Conservation (phyloP, 2,329 filamentous ascomycete species). For the Beauveria varroae region DNA sequence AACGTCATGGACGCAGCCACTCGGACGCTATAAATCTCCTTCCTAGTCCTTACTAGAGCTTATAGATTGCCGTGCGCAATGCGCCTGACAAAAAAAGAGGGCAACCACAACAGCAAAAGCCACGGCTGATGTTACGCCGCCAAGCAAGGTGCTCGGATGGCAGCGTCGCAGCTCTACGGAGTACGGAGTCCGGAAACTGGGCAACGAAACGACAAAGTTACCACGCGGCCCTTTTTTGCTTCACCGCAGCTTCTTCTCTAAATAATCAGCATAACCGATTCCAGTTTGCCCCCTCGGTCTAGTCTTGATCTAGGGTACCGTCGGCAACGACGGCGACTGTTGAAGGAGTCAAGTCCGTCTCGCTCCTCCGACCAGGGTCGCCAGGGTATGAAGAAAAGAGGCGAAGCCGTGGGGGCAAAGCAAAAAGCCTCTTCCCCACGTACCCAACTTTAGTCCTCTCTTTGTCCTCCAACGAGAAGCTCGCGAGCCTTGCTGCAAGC, state of each 20-base stretch:
- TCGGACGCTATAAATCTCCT: neutral
- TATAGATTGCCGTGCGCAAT: neutral
- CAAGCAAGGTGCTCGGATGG: slow-evolving; percentile 7
- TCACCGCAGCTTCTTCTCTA: neutral
- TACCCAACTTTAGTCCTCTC: slow-evolving; percentile 1
- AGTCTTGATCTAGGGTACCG: neutral
- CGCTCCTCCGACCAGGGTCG: neutral
- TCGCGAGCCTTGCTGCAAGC: slow-evolving; percentile 3
- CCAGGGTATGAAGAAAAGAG: neutral
- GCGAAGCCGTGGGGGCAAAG: slow-evolving; percentile 10
- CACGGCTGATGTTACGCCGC: neutral
- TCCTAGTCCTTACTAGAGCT: neutral
- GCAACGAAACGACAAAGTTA: neutral
- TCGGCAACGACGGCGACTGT: no score
- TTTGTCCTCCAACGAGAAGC: slow-evolving; percentile 6
- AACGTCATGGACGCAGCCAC: neutral
- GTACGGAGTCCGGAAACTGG: neutral
- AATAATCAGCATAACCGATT: neutral
- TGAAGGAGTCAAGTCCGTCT: neutral
- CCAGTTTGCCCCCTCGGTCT: neutral
- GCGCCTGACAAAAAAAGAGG: neutral
- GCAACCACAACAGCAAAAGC: neutral
- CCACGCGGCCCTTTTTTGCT: neutral
- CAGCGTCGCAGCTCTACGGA: slow-evolving; percentile 1
- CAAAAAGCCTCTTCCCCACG: slow-evolving; percentile 10